Base-by-base conservation (phyloP, 2,329 filamentous ascomycete species). In the Penicillium nordicum region DNA sequence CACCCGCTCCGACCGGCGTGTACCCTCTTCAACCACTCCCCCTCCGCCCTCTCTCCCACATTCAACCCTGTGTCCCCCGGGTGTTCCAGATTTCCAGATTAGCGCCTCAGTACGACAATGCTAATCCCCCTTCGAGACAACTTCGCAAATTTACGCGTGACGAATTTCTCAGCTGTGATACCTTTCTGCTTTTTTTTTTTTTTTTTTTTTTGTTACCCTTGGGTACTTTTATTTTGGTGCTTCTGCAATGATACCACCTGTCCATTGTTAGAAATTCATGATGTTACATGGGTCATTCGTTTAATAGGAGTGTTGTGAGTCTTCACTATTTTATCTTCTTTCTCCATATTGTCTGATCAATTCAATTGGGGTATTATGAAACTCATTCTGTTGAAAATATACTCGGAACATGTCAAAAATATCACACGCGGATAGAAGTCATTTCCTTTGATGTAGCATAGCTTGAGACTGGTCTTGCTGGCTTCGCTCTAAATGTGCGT, bases 231-330 rank as follows among this genome's bases (percentile, higher is more conserved):
- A 23, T 55, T 53, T 54, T 48, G 46, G 43, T 50, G 10, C 44
- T 50, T 48, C 44, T 62, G 60, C 59, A 53, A 66, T 64, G 64
- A 66, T 66, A 66, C 64, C 64, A 66, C 50, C 62, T 60, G 59
- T 65, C 52, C 55, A 54, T 51, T 59, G 63, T 65, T 66, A 65
- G 64, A 66, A 63, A 58, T 42, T 49, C 61, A 62, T 60, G 58
- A 63, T 63, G 55, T 64, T 61, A 64, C 59, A 65, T 55, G 45
- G 55, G 59, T 50, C 64, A 63, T 64, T 65, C 63, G 59, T 63
- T 66, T 53, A 53, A 30, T 37, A 18, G 30, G 42, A 51, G 53
- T 27, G 47, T 38, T 32, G 37, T 30, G 42, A 40, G 25, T 53
- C 21, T 53, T 32, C 12, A 50, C 29, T 59, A 30, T 45, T 25